phyloP scores from a whole-genome alignment of 805 yeast genomes.

The Priceomyces carsonii region DNA sequence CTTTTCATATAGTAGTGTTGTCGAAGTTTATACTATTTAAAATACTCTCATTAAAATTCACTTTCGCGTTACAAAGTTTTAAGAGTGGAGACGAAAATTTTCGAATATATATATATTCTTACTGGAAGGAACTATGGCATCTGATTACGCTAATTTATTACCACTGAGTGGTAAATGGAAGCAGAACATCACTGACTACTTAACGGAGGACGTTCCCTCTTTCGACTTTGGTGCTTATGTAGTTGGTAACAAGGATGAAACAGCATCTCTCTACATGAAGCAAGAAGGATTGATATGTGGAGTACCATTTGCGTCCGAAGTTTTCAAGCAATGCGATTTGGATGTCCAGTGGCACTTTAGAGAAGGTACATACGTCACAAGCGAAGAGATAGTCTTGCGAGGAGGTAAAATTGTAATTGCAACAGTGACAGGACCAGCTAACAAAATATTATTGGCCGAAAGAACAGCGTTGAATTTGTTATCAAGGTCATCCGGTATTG shows the following conservation, averaged over 20 bases:
- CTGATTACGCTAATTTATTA: slow-evolving; percentile 51
- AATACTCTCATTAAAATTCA: too few species aligned
- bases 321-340: slow-evolving; percentile 72
- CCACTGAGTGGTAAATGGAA: slow-evolving; percentile 85
- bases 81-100: too few species aligned
- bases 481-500: slow-evolving; percentile 84
- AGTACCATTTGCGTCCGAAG: slow-evolving; percentile 86
- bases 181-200: slow-evolving; percentile 69
- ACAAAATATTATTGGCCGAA: slow-evolving; percentile 78
- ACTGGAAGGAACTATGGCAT: slow-evolving; percentile 20
- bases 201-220: slow-evolving; percentile 87
- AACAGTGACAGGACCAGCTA: slow-evolving; percentile 75
- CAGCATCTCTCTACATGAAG: slow-evolving; percentile 81
- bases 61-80: too few species aligned
- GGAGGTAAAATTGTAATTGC: slow-evolving; percentile 71
- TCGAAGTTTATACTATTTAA: too few species aligned
- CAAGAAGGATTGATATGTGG: slow-evolving; percentile 80
- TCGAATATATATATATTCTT: too few species aligned
- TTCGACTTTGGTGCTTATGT: slow-evolving; percentile 95
- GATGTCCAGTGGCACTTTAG: slow-evolving; percentile 67
- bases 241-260: slow-evolving; percentile 73
- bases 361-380: slow-evolving; percentile 60
- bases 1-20: slow-evolving; percentile 3
- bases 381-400: slow-evolving; percentile 45
- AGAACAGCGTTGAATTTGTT: slow-evolving; percentile 81